Conservation (phyloP, 495 filamentous ascomycete genomes). For the Margaritispora aquatica region DNA sequence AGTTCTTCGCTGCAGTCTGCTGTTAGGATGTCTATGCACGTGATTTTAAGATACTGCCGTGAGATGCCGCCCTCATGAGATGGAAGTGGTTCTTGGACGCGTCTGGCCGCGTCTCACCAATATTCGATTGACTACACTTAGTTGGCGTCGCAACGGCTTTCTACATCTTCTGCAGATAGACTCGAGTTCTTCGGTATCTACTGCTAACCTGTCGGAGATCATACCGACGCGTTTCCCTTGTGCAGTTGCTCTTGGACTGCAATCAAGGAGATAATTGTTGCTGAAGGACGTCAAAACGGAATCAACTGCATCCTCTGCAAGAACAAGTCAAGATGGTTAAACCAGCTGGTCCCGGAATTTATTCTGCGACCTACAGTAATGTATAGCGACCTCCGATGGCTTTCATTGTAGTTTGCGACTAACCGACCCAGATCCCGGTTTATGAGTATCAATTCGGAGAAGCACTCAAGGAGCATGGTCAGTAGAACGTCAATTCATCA, state of each 20-base stretch:
- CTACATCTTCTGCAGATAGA: background rate
- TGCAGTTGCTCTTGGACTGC: background rate
- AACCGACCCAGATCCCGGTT: slow-evolving; percentile 64
- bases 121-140: background rate
- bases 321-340: slow-evolving; percentile 22
- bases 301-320: background rate
- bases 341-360: slow-evolving; percentile 39
- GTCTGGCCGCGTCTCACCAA: too few species aligned
- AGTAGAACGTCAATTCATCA: background rate
- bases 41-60: too few species aligned
- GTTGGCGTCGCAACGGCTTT: background rate
- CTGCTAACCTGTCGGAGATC: background rate
- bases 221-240: background rate
- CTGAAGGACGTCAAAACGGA: background rate
- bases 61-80: too few species aligned
- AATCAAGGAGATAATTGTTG: background rate
- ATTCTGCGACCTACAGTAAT: slow-evolving; percentile 90
- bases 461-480: slow-evolving; percentile 56
- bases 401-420: background rate
- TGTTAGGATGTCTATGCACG: too few species aligned
- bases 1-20: too few species aligned
- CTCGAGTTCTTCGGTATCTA: background rate
- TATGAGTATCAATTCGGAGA: slow-evolving; percentile 78
- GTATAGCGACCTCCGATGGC: slow-evolving; percentile 38
- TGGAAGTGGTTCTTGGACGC: too few species aligned